Evolutionary conservation across 1,284 basidiomycete species (phyloP).

Genomic region (Mycosarcoma maydis): DNA sequence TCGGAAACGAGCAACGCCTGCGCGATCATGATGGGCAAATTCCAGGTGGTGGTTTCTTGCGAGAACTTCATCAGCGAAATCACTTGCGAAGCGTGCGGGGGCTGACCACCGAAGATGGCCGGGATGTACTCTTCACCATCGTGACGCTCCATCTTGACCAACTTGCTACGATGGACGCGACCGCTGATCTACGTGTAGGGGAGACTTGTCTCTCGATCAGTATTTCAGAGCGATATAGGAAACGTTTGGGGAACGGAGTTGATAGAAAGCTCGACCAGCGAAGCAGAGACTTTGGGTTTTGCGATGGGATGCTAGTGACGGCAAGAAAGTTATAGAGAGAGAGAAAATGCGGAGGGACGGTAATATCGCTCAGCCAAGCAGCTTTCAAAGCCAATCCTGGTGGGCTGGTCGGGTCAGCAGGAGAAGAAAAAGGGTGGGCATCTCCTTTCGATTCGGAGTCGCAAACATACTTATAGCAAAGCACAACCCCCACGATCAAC

Average conservation of each 20-base stretch:
- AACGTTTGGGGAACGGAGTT: too few species aligned
- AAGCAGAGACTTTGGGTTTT: background rate
- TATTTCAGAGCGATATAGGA: too few species aligned
- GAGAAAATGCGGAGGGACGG: too few species aligned
- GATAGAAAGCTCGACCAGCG: slow-evolving; percentile 17
- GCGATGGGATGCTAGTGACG: background rate
- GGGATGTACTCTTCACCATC: slow-evolving; percentile 34
- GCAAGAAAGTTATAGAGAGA: background rate
- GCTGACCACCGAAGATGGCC: slow-evolving; percentile 8
- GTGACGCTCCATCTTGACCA: slow-evolving; percentile 31
- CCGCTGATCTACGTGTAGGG: too few species aligned
- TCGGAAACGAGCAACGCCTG: slow-evolving; percentile 35
- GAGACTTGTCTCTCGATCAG: too few species aligned
- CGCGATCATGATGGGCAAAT: slow-evolving; percentile 27
- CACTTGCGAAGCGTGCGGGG: slow-evolving; percentile 19
- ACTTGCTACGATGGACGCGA: too few species aligned
- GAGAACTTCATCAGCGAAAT: slow-evolving; percentile 28
- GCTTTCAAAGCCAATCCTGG: background rate
- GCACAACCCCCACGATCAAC: too few species aligned
- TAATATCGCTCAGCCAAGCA: background rate
- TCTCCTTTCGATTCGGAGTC: too few species aligned
- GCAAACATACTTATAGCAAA: too few species aligned
- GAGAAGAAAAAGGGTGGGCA: too few species aligned
- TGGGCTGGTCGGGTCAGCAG: background rate
- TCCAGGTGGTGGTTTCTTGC: slow-evolving; percentile 30